These are phyloP conservation scores for Hericium coralloides DNA, from an alignment of 768 basidiomycete species.

Conservation along the genomic window DNA sequence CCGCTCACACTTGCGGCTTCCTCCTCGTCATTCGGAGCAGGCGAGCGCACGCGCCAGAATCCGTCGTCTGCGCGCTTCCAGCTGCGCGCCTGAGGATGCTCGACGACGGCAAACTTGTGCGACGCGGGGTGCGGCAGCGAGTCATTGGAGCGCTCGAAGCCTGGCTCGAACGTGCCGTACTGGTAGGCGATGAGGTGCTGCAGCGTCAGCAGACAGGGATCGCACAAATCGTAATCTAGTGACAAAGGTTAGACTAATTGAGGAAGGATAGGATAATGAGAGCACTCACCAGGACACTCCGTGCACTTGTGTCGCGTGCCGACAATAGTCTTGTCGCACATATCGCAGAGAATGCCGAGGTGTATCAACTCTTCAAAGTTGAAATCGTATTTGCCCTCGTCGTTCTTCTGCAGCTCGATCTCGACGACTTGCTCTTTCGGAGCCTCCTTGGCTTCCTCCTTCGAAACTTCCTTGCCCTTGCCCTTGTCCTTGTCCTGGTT, in stretches of 20 bases:
- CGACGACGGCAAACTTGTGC: slow-evolving; percentile 69
- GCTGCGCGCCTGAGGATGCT: slow-evolving; percentile 56
- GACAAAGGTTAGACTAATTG: not conserved
- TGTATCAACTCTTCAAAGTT: slow-evolving; percentile 28
- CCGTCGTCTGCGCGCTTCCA: slow-evolving; percentile 37
- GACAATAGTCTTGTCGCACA: slow-evolving; percentile 44
- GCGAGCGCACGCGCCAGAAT: not conserved
- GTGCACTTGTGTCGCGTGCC: slow-evolving; percentile 76
- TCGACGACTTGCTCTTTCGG: not conserved
- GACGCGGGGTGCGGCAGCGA: slow-evolving; percentile 1
- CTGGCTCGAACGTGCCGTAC: too few relatives aligned
- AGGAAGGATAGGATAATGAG: not conserved
- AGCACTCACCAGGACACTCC: slow-evolving; percentile 54
- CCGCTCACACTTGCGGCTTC: not conserved
- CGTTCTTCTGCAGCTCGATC: not conserved
- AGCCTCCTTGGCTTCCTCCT: not conserved
- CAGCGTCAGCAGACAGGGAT: slow-evolving; percentile 34
- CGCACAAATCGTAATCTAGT: slow-evolving; percentile 67
- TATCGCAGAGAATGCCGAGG: slow-evolving; percentile 54
- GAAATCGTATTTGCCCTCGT: too few relatives aligned
- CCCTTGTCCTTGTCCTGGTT: slow-evolving; percentile 1
- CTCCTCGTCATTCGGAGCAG: not conserved
- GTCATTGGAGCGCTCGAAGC: slow-evolving; percentile 1
- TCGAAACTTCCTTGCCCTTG: not conserved
- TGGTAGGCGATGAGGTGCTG: slow-evolving; percentile 18